Evolutionary conservation across 768 basidiomycete species (phyloP).

Genomic region (Neoboletus brunneissimus): DNA sequence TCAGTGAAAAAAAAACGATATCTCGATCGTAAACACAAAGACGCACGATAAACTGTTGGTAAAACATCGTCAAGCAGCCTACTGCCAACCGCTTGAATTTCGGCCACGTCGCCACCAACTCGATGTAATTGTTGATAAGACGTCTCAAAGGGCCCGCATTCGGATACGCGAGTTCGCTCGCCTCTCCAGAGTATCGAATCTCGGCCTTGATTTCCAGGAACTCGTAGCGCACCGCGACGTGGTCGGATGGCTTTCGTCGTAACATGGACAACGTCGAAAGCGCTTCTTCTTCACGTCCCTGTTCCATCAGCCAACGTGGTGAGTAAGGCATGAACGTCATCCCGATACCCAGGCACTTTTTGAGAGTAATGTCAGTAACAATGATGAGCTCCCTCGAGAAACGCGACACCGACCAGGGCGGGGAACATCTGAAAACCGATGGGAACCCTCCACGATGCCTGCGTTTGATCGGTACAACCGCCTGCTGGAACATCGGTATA

Average conservation of each 20-base stretch:
- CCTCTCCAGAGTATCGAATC: conserved; percentile 26
- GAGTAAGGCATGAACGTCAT: conserved; percentile 40
- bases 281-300: conserved; percentile 37
- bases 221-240: conserved; percentile 36
- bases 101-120: conserved; percentile 28
- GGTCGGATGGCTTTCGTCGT: conserved; percentile 32
- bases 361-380: not conserved
- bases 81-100: conserved; percentile 32
- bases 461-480: conserved; percentile 30
- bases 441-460: conserved; percentile 37
- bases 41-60: conserved; percentile 34
- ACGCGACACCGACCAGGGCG: conserved; percentile 30
- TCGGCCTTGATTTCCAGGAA: conserved; percentile 40
- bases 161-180: conserved; percentile 17
- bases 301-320: conserved; percentile 42
- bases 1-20: not conserved
- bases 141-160: conserved; percentile 18
- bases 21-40: not conserved
- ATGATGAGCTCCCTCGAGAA: not conserved
- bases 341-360: conserved; percentile 30
- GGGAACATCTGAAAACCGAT: conserved; percentile 39
- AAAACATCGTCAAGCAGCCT: conserved; percentile 33
- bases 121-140: conserved; percentile 24
- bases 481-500: conserved; percentile 30
- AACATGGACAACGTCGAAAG: conserved; percentile 33